Evolutionary conservation across 1,284 basidiomycete genomes (phyloP).

Genomic region (Malassezia equina): DNA sequence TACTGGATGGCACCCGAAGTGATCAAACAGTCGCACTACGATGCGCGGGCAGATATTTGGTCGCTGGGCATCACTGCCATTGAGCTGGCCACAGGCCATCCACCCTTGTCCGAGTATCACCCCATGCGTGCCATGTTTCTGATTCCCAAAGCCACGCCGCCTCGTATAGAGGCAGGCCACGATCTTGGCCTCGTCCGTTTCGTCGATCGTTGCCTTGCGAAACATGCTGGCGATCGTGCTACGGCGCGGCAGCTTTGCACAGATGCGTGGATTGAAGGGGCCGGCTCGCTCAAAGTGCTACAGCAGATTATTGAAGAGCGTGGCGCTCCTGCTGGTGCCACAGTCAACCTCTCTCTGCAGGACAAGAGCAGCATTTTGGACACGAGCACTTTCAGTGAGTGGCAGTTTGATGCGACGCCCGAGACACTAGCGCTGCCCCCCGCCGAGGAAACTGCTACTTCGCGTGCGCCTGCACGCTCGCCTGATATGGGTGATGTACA

Average conservation of each 20-base stretch:
- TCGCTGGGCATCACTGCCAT: conserved; percentile 50
- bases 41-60: conserved; percentile 51
- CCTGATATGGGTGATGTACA: neutral
- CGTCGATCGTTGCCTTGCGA: conserved; percentile 77
- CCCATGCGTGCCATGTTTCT: conserved; percentile 52
- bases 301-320: conserved; percentile 39
- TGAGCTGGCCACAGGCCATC: conserved; percentile 51
- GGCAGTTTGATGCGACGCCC: conserved; percentile 9
- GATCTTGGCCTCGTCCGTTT: conserved; percentile 84
- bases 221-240: conserved; percentile 78
- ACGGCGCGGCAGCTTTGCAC: conserved; percentile 79
- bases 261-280: conserved; percentile 79
- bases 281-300: conserved; percentile 40
- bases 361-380: conserved; percentile 5
- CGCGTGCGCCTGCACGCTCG: neutral
- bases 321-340: conserved; percentile 49
- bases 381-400: conserved; percentile 10
- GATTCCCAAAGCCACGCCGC: conserved; percentile 63
- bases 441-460: neutral
- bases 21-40: conserved; percentile 77
- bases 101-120: conserved; percentile 51
- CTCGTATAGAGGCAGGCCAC: conserved; percentile 73
- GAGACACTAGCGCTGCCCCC: neutral
- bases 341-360: conserved; percentile 47
- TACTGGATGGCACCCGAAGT: conserved; percentile 99